Base-by-base conservation (phyloP, 2,329 filamentous ascomycete species). In the Xenoacremonium recifei region DNA sequence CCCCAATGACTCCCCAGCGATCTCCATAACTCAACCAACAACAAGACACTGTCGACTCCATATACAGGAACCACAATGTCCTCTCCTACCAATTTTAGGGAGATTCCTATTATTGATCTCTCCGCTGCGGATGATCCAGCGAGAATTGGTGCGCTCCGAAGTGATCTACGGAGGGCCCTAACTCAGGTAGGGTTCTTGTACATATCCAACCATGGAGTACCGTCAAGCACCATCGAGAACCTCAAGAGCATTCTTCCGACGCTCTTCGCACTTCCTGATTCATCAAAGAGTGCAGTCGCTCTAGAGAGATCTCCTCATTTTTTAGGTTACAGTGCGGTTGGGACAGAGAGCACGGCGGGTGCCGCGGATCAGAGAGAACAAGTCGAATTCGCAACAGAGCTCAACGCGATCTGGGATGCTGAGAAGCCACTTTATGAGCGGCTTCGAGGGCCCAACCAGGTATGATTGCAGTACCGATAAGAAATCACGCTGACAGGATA, bases 341-440 rank as follows among this genome's bases (percentile, higher is more conserved):
- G 77, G 0, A 65, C 72, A 18, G 80, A 83, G 56, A 76, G 63
- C 0, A 84, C 80, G 2, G 72, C 75, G 0, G 76, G 77, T 0
- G 60, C 63, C 38, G 51, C 60, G 12, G 79, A 84, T 53, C 61
- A 67, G 15, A 63, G 79, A 15, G 79, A 84, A 55, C 79, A 83
- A 50, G 75, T 80, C 35, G 79, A 83, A 54, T 76, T 79, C 53
- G 78, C 75, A 12, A 82, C 76, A 0, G 78, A 82, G 48, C 59
- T 81, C 21, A 42, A 60, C 0, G 64, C 60, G 1, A 64, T 53
- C 2, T 70, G 67, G 56, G 35, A 51, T 2, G 48, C 50, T 4
- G 62, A 55, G 1, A 35, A 51, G 10, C 67, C 71, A 4, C 41
- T 71, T 17, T 68, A 65, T 39, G 71, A 73, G 38, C 57, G 66